A percentile compares a stretch with the other conserved stretches of the same genome.
Evolutionary conservation across 352 stramenopile species (phyloP).

Genomic region (Vaucheria bursata): DNA sequence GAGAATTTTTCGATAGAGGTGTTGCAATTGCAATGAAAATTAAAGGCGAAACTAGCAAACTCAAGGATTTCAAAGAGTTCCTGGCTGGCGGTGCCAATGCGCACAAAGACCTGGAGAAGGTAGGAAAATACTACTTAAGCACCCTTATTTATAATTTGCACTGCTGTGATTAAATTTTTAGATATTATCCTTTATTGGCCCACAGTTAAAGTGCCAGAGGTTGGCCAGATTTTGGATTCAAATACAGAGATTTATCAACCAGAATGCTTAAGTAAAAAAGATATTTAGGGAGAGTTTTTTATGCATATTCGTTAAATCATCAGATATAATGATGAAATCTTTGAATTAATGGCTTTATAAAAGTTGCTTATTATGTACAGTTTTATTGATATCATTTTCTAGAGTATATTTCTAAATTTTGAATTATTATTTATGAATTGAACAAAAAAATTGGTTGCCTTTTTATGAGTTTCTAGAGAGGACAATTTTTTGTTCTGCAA

Average conservation of each 20-base stretch:
- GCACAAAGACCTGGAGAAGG: conserved; percentile 52
- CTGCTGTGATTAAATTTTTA: too few species aligned
- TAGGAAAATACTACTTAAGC: conserved; percentile 10
- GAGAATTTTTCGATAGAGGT: conserved; percentile 85
- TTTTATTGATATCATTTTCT: neutral
- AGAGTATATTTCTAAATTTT: neutral
- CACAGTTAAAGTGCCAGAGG: too few species aligned
- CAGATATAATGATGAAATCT: too few species aligned
- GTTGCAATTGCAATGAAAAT: conserved; percentile 80
- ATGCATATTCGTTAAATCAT: too few species aligned
- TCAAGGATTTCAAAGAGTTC: conserved; percentile 84
- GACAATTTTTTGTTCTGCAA: conserved; percentile 3
- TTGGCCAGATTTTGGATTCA: too few species aligned
- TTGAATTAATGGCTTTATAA: too few species aligned
- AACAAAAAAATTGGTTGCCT: neutral
- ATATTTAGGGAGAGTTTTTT: too few species aligned
- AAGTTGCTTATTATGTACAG: too few species aligned
- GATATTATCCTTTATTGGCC: too few species aligned
- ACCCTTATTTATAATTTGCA: neutral
- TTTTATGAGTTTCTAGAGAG: neutral
- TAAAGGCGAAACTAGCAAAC: conserved; percentile 65
- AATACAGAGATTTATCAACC: too few species aligned
- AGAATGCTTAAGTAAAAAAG: too few species aligned
- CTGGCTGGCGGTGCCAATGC: conserved; percentile 60
- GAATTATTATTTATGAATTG: neutral